phyloP scores from a whole-genome alignment of 2,329 filamentous ascomycete species.

The Eutypa lata region DNA sequence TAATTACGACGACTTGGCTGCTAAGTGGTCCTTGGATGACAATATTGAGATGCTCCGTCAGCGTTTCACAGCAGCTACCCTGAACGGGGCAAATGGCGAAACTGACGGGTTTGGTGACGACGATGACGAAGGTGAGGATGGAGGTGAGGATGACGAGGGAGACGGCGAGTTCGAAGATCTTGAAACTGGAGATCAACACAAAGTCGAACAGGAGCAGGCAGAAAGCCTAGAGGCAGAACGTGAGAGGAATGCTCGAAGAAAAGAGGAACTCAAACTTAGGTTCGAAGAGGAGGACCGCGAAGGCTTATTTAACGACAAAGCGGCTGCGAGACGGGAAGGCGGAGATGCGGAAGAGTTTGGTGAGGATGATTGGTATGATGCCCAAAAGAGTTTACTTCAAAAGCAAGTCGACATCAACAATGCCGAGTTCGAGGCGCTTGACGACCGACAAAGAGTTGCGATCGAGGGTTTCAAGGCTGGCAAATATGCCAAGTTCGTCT shows the following conservation, averaged over 20 bases:
- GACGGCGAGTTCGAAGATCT: conserved; percentile 85
- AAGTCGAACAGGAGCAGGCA: conserved; percentile 38
- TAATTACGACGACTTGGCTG: conserved; percentile 76
- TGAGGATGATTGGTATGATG: conserved; percentile 98
- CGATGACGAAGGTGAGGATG: conserved; percentile 48
- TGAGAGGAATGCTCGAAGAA: conserved; percentile 83
- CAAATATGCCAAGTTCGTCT: conserved; percentile 86
- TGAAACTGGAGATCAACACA: conserved; percentile 68
- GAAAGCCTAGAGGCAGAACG: conserved; percentile 80
- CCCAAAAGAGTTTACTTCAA: conserved; percentile 89
- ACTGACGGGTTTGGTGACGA: conserved; percentile 43
- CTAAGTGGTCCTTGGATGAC: conserved; percentile 80
- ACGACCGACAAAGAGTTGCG: conserved; percentile 75
- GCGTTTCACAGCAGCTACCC: conserved; percentile 70
- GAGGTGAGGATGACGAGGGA: conserved; percentile 60
- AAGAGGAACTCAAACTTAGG: conserved; percentile 89
- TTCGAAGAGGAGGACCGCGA: conserved; percentile 99
- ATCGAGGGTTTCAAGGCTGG: conserved; percentile 91
- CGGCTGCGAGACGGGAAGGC: conserved; percentile 67
- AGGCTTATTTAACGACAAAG: conserved; percentile 87
- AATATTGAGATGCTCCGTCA: conserved; percentile 71
- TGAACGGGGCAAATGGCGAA: conserved; percentile 55
- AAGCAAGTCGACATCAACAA: conserved; percentile 98
- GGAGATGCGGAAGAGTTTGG: conserved; percentile 77
- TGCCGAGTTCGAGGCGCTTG: conserved; percentile 83